These are phyloP conservation scores for Rhipidocladum racemiflorum DNA, from an alignment of 176 grass and related monocot species.

Conservation along the genomic window DNA sequence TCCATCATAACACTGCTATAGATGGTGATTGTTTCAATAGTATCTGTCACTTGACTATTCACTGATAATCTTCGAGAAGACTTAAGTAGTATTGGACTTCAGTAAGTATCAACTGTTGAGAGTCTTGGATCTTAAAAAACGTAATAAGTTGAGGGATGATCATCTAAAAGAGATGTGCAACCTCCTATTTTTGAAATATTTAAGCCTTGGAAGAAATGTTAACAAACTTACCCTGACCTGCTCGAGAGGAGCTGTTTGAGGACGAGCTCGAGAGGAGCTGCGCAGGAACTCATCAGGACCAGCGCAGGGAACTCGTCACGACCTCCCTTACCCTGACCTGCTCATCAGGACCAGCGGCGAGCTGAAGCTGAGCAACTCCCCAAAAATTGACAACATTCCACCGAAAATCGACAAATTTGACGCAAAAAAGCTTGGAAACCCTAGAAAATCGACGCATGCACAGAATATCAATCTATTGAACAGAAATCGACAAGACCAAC, in stretches of 20 bases:
- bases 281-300: no score
- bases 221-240: no score
- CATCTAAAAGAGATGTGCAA: not conserved
- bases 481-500: no score
- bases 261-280: constrained; percentile 54
- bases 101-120: not conserved
- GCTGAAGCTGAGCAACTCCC: constrained; percentile 80
- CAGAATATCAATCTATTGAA: no score
- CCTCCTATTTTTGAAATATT: not conserved
- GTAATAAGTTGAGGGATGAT: no score
- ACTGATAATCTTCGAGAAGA: not conserved
- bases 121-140: constrained; percentile 4
- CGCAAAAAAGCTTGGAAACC: no score
- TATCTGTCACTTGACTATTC: not conserved
- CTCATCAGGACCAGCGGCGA: constrained; percentile 81
- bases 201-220: not conserved
- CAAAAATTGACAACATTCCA: no score
- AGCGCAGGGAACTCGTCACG: no score
- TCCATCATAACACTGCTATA: not conserved
- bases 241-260: no score
- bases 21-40: not conserved
- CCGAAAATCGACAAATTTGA: no score
- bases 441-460: no score
- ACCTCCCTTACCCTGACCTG: constrained; percentile 54
- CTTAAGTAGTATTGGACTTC: not conserved